A percentile compares a stretch with the other conserved stretches of the same genome.
Conservation (phyloP, 805 yeast species). For the Wickerhamiella shivajii region DNA sequence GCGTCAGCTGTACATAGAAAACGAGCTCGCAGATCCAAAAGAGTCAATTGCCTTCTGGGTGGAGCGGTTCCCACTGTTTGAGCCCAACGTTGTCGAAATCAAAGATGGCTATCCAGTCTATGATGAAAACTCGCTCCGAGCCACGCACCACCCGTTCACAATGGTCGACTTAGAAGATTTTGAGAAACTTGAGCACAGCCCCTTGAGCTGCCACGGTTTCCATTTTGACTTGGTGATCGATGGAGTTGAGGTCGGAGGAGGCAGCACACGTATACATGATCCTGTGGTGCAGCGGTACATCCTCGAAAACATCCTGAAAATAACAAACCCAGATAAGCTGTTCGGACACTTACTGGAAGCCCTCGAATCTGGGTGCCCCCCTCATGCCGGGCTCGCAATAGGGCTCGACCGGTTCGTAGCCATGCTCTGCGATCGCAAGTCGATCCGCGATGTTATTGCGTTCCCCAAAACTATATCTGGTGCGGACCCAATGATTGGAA, state of each 20-base stretch:
- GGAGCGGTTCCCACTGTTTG: slow-evolving; percentile 82
- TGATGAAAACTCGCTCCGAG: slow-evolving; percentile 31
- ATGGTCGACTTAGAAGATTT: slow-evolving; percentile 70
- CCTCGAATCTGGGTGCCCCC: slow-evolving; percentile 86
- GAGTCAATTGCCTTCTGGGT: slow-evolving; percentile 46
- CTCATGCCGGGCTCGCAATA: slow-evolving; percentile 93
- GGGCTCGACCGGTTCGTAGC: slow-evolving; percentile 93
- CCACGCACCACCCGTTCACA: slow-evolving; percentile 97
- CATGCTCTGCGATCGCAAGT: slow-evolving; percentile 61
- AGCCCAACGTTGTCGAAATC: slow-evolving; percentile 33
- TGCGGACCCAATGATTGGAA: slow-evolving; percentile 69
- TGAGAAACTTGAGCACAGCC: slow-evolving; percentile 36
- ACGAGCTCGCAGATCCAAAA: slow-evolving; percentile 25
- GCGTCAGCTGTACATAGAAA: slow-evolving; percentile 56
- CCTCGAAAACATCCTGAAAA: slow-evolving; percentile 47
- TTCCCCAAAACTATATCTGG: slow-evolving; percentile 92
- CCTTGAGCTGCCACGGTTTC: slow-evolving; percentile 62
- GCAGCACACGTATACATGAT: slow-evolving; percentile 90
- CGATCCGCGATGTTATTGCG: slow-evolving; percentile 86
- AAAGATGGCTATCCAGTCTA: slow-evolving; percentile 45
- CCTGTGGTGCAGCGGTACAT: slow-evolving; percentile 60
- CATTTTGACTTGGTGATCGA: slow-evolving; percentile 90
- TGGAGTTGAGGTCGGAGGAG: slow-evolving; percentile 96
- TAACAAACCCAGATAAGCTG: slow-evolving; percentile 40
- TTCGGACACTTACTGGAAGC: slow-evolving; percentile 83